Percentiles rank a stretch among this genome's conserved stretches.
These are phyloP conservation scores for Xylariales sp. DNA, from an alignment of 2,329 filamentous ascomycete genomes.

Conservation along the genomic window DNA sequence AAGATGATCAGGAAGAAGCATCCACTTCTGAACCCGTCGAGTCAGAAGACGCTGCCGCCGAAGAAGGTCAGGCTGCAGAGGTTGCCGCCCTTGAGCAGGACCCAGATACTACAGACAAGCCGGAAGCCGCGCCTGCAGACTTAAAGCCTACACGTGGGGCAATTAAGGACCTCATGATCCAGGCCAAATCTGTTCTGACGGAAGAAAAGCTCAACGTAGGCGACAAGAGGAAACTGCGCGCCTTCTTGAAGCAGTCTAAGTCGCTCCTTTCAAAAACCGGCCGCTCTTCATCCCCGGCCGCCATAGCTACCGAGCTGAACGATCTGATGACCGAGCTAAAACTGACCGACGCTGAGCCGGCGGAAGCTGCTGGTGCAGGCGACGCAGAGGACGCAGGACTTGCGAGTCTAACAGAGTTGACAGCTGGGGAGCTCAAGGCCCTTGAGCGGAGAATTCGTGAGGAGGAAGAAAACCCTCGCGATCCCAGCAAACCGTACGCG, in stretches of 20 bases:
- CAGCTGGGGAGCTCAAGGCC: slow-evolving; percentile 46
- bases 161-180: slow-evolving; percentile 48
- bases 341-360: slow-evolving; percentile 22
- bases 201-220: slow-evolving; percentile 58
- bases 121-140: slow-evolving; percentile 18
- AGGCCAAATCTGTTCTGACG: slow-evolving; percentile 57
- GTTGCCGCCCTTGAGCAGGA: slow-evolving; percentile 29
- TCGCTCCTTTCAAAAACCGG: slow-evolving; percentile 54
- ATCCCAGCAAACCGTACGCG: slow-evolving; percentile 74
- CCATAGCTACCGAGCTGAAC: slow-evolving; percentile 51
- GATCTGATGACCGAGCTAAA: slow-evolving; percentile 43
- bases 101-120: slow-evolving; percentile 31
- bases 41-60: slow-evolving; percentile 18
- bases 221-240: slow-evolving; percentile 70
- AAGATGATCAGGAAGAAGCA: slow-evolving; percentile 11
- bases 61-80: too few relatives aligned
- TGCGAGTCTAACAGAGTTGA: slow-evolving; percentile 36
- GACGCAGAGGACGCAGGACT: slow-evolving; percentile 10
- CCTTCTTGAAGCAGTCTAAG: slow-evolving; percentile 63
- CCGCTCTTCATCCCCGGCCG: slow-evolving; percentile 27
- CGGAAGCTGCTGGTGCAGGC: slow-evolving; percentile 21
- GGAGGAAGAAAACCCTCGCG: slow-evolving; percentile 70
- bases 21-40: slow-evolving; percentile 17
- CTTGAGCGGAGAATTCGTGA: slow-evolving; percentile 55
- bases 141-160: slow-evolving; percentile 26